phyloP scores from a whole-genome alignment of 176 grass and related monocot genomes.

The Eremochloa ophiuroides region DNA sequence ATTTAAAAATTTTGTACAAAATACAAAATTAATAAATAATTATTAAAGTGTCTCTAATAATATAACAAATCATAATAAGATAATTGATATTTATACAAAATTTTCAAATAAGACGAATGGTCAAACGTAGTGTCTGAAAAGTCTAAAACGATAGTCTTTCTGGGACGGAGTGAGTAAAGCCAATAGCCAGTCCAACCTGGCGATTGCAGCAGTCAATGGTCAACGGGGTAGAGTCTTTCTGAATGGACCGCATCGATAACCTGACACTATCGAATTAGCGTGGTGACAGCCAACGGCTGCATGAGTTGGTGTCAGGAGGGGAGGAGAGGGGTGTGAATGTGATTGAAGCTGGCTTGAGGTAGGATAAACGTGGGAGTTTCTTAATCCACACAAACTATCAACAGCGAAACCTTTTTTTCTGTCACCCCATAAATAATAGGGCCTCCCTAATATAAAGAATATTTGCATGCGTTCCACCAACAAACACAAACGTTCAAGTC shows the following conservation, averaged over 20 bases:
- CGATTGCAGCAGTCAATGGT: not conserved
- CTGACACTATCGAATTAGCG: not conserved
- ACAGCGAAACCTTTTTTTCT: not conserved
- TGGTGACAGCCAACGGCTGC: not conserved
- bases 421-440: not conserved
- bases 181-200: not conserved
- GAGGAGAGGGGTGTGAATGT: too few relatives aligned
- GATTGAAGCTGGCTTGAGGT: not conserved
- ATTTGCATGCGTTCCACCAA: not conserved
- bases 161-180: too few relatives aligned
- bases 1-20: too few relatives aligned
- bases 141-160: too few relatives aligned
- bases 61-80: too few relatives aligned
- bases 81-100: too few relatives aligned
- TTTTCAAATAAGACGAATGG: too few relatives aligned
- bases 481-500: not conserved
- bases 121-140: too few relatives aligned
- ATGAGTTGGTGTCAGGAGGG: too few relatives aligned
- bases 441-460: not conserved
- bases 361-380: not conserved
- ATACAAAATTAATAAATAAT: too few relatives aligned
- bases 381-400: not conserved
- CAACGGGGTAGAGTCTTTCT: not conserved
- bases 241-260: too few relatives aligned
- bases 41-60: too few relatives aligned